Evolutionary conservation across 2,329 filamentous ascomycete species (phyloP), one percentile per base, ranked within the genome.

Genomic region (Fusarium compactum): DNA sequence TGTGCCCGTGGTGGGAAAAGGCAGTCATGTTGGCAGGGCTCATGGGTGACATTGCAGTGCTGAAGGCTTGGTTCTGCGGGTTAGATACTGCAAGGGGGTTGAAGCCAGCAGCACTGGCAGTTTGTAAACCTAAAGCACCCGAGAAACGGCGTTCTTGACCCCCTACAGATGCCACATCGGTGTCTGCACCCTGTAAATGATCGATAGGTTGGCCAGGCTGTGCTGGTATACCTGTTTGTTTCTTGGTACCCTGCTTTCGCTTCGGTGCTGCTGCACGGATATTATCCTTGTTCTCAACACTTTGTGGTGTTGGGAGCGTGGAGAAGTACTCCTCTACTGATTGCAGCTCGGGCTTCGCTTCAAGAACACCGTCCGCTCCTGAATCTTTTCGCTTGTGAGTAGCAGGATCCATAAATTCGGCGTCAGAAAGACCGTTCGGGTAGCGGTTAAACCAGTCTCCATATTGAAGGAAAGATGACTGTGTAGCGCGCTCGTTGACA

Each of bases 401-500:
- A 29, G 88, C 89, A 2, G 92, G 91, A 71, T 96, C 93, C 74
- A 94, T 90, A 80, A 93, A 96, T 76, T 97, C 94, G 3, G 90
- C 87, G 65, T 93, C 90, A 6, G 93, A 93, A 18, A 98, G 93
- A 4, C 96, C 96, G 74, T 97, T 92, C 1, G 96, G 96, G 78
- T 98, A 98, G 70, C 92, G 89, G 77, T 96, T 92, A 76, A 98
- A 98, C 96, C 96, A 98, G 80, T 98, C 96, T 54, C 95, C 94
- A 74, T 98, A 98, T 76, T 98, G 95, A 79, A 97, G 95, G 74
- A 98, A 92, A 11, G 87, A 86, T 8, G 87, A 86, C 8, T 86
- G 81, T 11, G 82, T 80, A 16, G 85, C 82, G 45, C 82, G 82
- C 57, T 86, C 82, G 60, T 79, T 79, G 64, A 82, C 78, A 69